Evolutionary conservation across 345 rosid genomes (phyloP).

Genomic region (Hypericum perforatum): DNA sequence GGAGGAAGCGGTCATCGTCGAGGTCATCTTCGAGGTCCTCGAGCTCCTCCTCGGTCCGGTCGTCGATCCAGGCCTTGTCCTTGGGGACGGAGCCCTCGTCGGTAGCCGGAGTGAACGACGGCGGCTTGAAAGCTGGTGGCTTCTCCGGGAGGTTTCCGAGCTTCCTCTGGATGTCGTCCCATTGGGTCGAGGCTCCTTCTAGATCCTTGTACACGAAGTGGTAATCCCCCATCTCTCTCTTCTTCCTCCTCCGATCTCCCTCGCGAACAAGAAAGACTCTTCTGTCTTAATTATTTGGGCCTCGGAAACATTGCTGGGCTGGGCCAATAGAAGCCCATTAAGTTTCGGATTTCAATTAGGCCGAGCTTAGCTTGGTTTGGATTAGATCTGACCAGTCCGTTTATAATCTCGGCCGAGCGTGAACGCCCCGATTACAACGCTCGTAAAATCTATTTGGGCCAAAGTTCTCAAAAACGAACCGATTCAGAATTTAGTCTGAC

Average conservation of each 20-base stretch:
- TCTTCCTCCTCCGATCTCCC: too few species aligned
- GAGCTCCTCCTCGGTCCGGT: slow-evolving; percentile 73
- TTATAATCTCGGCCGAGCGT: too few species aligned
- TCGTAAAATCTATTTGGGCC: too few species aligned
- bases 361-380: too few species aligned
- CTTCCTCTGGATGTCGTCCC: slow-evolving; percentile 98
- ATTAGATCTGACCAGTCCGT: too few species aligned
- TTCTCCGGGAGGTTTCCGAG: slow-evolving; percentile 80
- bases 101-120: slow-evolving; percentile 56
- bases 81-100: slow-evolving; percentile 63
- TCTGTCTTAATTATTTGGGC: background rate
- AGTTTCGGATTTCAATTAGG: too few species aligned
- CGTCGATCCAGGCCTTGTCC: slow-evolving; percentile 66
- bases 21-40: slow-evolving; percentile 81
- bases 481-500: too few species aligned
- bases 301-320: too few species aligned
- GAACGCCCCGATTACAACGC: too few species aligned
- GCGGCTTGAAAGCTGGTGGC: slow-evolving; percentile 81
- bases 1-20: slow-evolving; percentile 83
- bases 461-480: too few species aligned
- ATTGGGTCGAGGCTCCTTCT: slow-evolving; percentile 93
- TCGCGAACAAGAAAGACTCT: too few species aligned
- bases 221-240: slow-evolving; percentile 62
- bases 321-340: too few species aligned
- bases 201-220: slow-evolving; percentile 91